Base-by-base conservation (phyloP, 306 rosid genomes). In the Fragaria nilgerrensis region DNA sequence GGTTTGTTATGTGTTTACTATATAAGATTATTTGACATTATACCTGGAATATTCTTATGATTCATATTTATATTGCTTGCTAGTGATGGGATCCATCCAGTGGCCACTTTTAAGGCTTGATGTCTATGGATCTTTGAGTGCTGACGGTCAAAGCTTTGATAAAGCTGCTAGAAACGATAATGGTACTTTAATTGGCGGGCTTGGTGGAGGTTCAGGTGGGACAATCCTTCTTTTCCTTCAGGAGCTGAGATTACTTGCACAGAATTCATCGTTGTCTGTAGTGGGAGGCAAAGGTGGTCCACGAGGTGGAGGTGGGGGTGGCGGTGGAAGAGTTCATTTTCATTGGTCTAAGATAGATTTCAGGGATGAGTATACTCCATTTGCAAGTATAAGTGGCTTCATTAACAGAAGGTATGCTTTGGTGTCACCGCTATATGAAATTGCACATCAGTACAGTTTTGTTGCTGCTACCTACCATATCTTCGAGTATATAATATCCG, bases 291-390 rank as follows among this genome's bases (percentile, higher is more conserved):
- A 82, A 75, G 98, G 98, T 83, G 93, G 98, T 73, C 82, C 89
- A 23, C 87, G 81, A 74, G 98, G 98, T 61, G 98, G 97, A 7
- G 98, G 98, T 8, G 98, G 98, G 2, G 98, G 98, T 64, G 98
- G 98, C 62, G 98, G 98, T 78, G 98, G 98, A 84, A 86, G 98
- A 88, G 84, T 92, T 85, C 98, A 95, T 89, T 95, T 95, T 84
- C 97, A 95, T 77, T 95, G 98, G 98, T 90, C 97, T 55, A 89
- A 84, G 68, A 89, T 95, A 81, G 92, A 92, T 75, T 73, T 56
- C 37, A 93, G 87, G 43, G 96, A 92, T 53, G 93, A 95, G 53
- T 95, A 95, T 85, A 83, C 84, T 77, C 96, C 98, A 56, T 88
- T 95, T 84, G 98, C 98, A 37, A 92, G 87, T 73, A 78, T 95